These are phyloP conservation scores for Cyberlindnera samutprakarnensis DNA, from an alignment of 805 yeast genomes.

Conservation along the genomic window DNA sequence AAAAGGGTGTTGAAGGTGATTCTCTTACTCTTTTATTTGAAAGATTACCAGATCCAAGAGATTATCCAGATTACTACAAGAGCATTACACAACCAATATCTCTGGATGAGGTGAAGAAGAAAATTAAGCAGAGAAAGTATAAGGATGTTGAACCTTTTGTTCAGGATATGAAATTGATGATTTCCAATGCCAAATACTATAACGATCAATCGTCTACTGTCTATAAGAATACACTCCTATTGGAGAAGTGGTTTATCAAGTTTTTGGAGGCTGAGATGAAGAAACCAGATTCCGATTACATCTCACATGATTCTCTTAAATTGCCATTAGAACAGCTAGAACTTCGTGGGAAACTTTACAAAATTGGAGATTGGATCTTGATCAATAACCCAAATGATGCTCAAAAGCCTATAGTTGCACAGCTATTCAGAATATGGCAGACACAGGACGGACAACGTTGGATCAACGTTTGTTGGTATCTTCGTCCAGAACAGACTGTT, in stretches of 20 bases:
- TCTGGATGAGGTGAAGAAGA: constrained; percentile 67
- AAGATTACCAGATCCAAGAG: constrained; percentile 61
- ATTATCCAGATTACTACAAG: constrained; percentile 37
- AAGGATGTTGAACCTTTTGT: constrained; percentile 67
- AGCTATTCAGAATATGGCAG: constrained; percentile 88
- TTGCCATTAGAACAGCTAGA: constrained; percentile 76
- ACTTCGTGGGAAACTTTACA: constrained; percentile 62
- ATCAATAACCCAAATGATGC: constrained; percentile 83
- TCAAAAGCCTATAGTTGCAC: constrained; percentile 87
- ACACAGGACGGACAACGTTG: constrained; percentile 75
- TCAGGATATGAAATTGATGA: constrained; percentile 67
- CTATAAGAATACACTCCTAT: constrained; percentile 50
- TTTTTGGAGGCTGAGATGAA: constrained; percentile 61
- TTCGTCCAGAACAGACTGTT: constrained; percentile 96
- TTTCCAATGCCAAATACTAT: constrained; percentile 64
- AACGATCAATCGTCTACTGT: constrained; percentile 51
- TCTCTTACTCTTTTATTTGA: constrained; percentile 65
- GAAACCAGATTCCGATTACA: constrained; percentile 75
- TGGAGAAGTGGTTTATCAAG: constrained; percentile 54
- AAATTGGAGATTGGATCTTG: constrained; percentile 93
- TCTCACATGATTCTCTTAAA: constrained; percentile 47
- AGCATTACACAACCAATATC: constrained; percentile 53
- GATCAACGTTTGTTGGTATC: constrained; percentile 96
- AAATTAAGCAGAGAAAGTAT: constrained; percentile 81
- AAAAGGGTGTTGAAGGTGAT: constrained; percentile 44